Evolutionary conservation across 306 rosid genomes (phyloP).

Genomic region (Medicago arabica): DNA sequence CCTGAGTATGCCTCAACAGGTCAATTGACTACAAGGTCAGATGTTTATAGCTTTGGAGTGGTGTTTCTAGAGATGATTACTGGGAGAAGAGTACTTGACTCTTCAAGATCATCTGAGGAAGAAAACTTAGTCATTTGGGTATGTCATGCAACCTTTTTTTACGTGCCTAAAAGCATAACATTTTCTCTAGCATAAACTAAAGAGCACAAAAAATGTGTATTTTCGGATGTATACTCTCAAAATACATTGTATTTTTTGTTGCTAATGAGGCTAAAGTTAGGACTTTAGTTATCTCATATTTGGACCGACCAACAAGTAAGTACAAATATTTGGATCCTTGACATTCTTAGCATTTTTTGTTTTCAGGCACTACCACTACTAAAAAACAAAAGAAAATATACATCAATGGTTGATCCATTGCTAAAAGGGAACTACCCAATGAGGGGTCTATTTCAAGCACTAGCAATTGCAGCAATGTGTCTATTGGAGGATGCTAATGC

Average conservation of each 20-base stretch:
- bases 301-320: too few species aligned
- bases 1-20: slow-evolving; percentile 94
- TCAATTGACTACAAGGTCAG: slow-evolving; percentile 77
- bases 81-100: slow-evolving; percentile 86
- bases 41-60: slow-evolving; percentile 87
- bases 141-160: slow-evolving; percentile 40
- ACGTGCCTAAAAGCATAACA: slow-evolving; percentile 4
- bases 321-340: too few species aligned
- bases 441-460: slow-evolving; percentile 83
- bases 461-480: slow-evolving; percentile 96
- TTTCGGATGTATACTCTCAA: too few species aligned
- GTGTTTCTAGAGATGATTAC: slow-evolving; percentile 88
- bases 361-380: slow-evolving; percentile 85
- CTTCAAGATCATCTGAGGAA: slow-evolving; percentile 64
- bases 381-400: slow-evolving; percentile 70
- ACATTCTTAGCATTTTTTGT: background rate
- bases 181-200: background rate
- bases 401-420: slow-evolving; percentile 69
- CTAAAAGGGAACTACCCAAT: slow-evolving; percentile 67
- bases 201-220: too few species aligned
- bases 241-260: too few species aligned
- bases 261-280: too few species aligned
- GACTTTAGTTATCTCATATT: too few species aligned
- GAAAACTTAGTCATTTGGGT: slow-evolving; percentile 85
- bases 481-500: slow-evolving; percentile 76